Percentiles rank a stretch among this genome's conserved stretches.
phyloP scores from a whole-genome alignment of 495 filamentous ascomycete species.

The Tuber borchii region DNA sequence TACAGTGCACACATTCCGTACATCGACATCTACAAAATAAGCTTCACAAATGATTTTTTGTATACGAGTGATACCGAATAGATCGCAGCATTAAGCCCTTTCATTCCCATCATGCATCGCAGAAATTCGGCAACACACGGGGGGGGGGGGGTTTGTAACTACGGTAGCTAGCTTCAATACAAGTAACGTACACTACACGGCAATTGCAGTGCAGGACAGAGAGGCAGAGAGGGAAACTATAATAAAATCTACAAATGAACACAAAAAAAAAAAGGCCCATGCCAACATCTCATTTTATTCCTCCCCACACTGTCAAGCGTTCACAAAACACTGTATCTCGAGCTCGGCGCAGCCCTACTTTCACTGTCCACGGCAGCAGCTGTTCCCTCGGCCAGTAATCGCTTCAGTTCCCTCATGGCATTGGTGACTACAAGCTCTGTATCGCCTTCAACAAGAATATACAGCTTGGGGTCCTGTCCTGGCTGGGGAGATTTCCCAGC shows the following conservation, averaged over 20 bases:
- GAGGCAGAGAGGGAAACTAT: not conserved
- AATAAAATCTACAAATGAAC: not conserved
- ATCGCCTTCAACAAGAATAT: constrained; percentile 95
- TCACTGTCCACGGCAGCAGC: constrained; percentile 82
- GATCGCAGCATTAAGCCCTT: not conserved
- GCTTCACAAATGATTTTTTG: not conserved
- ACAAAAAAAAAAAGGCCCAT: not conserved
- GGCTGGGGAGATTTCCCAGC: constrained; percentile 70
- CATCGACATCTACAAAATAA: not conserved
- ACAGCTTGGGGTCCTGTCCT: constrained; percentile 77
- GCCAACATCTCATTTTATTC: not conserved
- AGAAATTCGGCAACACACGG: not conserved
- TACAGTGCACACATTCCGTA: not conserved
- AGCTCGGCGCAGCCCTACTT: constrained; percentile 67
- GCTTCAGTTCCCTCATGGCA: constrained; percentile 85
- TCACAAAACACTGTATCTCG: constrained; percentile 84
- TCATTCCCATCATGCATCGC: not conserved
- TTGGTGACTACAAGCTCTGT: constrained; percentile 86
- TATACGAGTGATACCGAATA: not conserved
- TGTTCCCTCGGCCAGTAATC: constrained; percentile 84
- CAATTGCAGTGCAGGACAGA: not conserved
- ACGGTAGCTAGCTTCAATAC: not conserved
- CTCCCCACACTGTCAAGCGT: not conserved
- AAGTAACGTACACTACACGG: not conserved
- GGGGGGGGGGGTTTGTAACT: not conserved